Evolutionary conservation across 2,329 filamentous ascomycete genomes (phyloP).

Genomic region (Endocalyx cinctus): DNA sequence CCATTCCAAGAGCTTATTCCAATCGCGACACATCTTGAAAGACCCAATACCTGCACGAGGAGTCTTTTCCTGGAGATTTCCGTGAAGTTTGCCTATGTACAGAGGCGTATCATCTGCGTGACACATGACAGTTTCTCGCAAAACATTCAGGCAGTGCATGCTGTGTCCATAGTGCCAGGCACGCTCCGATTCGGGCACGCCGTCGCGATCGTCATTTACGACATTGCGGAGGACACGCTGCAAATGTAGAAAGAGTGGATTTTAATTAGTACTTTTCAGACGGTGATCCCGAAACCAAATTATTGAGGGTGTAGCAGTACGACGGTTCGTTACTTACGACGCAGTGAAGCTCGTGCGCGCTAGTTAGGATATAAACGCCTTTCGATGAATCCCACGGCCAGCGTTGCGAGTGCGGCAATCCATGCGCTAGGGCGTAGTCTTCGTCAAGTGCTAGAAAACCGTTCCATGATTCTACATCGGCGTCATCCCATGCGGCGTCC

Average conservation of each 20-base stretch:
- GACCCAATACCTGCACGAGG: slow-evolving; percentile 11
- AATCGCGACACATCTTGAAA: slow-evolving; percentile 13
- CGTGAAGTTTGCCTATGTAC: slow-evolving; percentile 11
- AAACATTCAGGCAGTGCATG: slow-evolving; percentile 14
- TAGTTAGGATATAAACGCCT: slow-evolving; percentile 11
- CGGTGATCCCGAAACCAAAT: no score
- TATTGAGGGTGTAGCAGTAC: no score
- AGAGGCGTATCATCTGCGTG: slow-evolving; percentile 12
- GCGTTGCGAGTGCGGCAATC: slow-evolving; percentile 11
- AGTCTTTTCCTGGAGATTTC: slow-evolving; percentile 8
- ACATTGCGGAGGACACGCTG: slow-evolving; percentile 8
- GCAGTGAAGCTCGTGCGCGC: slow-evolving; percentile 14
- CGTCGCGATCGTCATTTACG: slow-evolving; percentile 10
- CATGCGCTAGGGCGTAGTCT: slow-evolving; percentile 6
- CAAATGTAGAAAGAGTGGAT: background rate
- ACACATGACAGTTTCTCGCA: slow-evolving; percentile 11
- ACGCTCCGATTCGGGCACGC: slow-evolving; percentile 7
- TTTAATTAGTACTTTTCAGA: background rate
- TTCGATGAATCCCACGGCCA: slow-evolving; percentile 13
- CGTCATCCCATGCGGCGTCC: slow-evolving; percentile 8
- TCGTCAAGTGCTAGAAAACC: slow-evolving; percentile 12
- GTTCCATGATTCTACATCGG: slow-evolving; percentile 10
- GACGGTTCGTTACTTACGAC: slow-evolving; percentile 7
- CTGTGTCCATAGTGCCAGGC: slow-evolving; percentile 11
- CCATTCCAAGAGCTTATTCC: slow-evolving; percentile 9